phyloP scores from a whole-genome alignment of 306 rosid species.

The Macrotyloma uniflorum region DNA sequence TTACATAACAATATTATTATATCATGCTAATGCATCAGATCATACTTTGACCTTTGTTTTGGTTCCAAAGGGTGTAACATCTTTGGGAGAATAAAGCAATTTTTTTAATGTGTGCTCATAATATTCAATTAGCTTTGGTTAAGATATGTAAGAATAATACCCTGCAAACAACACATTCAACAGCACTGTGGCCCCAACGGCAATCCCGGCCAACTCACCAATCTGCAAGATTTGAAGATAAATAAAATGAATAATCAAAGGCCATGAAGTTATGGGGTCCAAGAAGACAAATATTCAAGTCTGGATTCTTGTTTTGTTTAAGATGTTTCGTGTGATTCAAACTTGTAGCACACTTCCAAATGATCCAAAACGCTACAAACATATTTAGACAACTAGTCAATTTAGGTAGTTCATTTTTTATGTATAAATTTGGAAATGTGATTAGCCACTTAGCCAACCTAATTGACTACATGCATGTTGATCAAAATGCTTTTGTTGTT shows the following conservation, averaged over 20 bases:
- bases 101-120: neutral
- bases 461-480: neutral
- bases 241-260: neutral
- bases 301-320: constrained; percentile 9
- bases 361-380: constrained; percentile 14
- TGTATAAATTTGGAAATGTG: constrained; percentile 10
- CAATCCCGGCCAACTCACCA: constrained; percentile 93
- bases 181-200: constrained; percentile 73
- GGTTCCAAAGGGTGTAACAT: constrained; percentile 28
- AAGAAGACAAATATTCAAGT: constrained; percentile 5
- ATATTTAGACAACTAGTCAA: constrained; percentile 1
- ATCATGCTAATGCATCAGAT: neutral
- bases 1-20: too few species aligned
- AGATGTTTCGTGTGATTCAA: constrained; percentile 26
- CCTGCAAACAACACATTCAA: constrained; percentile 86
- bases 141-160: constrained; percentile 54
- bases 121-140: constrained; percentile 8
- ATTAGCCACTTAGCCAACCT: neutral
- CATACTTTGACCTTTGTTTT: constrained; percentile 23
- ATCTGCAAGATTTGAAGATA: constrained; percentile 49
- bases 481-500: neutral
- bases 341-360: constrained; percentile 22
- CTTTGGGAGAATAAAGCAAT: neutral
- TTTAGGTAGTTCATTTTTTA: too few species aligned
- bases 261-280: neutral